Evolutionary conservation across 148 eudicot genomes (phyloP).

Genomic region (Polygonum maritimum): DNA sequence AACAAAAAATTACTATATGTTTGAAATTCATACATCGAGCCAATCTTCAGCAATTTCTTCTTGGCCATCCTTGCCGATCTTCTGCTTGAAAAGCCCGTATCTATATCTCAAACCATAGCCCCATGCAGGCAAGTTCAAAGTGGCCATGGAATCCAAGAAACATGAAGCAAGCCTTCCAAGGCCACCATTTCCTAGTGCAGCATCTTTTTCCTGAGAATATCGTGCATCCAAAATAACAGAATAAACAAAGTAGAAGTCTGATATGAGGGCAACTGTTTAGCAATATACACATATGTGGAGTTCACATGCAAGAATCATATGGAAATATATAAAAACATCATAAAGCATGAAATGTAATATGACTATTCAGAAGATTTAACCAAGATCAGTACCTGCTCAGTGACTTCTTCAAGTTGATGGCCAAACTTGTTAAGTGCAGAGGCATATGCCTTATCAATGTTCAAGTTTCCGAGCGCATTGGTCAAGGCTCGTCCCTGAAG

Average conservation of each 20-base stretch:
- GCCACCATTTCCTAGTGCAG: slow-evolving; percentile 99
- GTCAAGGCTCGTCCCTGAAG: slow-evolving; percentile 96
- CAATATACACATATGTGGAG: neutral
- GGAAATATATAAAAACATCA: too few relatives aligned
- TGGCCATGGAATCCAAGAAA: slow-evolving; percentile 97
- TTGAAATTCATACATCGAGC: slow-evolving; percentile 58
- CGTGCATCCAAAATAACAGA: slow-evolving; percentile 5
- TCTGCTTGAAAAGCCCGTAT: slow-evolving; percentile 94
- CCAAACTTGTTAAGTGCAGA: slow-evolving; percentile 83
- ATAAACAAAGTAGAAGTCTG: neutral
- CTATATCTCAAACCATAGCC: slow-evolving; percentile 97
- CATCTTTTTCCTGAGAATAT: slow-evolving; percentile 78
- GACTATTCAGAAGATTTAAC: too few relatives aligned
- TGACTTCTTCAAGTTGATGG: slow-evolving; percentile 82
- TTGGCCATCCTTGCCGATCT: slow-evolving; percentile 71
- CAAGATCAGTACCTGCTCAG: slow-evolving; percentile 49
- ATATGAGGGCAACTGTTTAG: neutral
- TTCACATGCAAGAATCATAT: neutral
- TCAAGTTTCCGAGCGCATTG: slow-evolving; percentile 90
- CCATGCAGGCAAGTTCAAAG: slow-evolving; percentile 94
- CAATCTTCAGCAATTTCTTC: slow-evolving; percentile 90
- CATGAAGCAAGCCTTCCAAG: slow-evolving; percentile 98
- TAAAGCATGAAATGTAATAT: too few relatives aligned
- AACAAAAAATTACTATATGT: neutral
- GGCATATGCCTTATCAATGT: slow-evolving; percentile 73